These are phyloP conservation scores for Alternaria conjuncta DNA, from an alignment of 2,329 filamentous ascomycete species.

Conservation along the genomic window DNA sequence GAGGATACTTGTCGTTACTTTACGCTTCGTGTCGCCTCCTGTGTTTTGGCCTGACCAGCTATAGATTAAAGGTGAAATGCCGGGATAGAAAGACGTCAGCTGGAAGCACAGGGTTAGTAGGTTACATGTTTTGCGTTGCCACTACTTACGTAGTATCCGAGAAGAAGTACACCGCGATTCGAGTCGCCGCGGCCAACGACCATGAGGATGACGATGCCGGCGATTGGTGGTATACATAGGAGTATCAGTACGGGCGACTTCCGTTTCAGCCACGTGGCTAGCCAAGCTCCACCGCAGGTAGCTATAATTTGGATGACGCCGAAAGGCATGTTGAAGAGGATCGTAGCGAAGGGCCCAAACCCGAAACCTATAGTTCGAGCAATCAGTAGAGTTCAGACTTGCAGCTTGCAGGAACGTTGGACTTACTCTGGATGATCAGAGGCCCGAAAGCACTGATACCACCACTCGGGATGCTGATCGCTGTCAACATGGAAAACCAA, in stretches of 20 bases:
- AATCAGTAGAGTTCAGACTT: background rate
- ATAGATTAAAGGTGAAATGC: slow-evolving; percentile 66
- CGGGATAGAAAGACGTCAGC: slow-evolving; percentile 64
- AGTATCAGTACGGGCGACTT: slow-evolving; percentile 63
- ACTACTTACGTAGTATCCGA: slow-evolving; percentile 59
- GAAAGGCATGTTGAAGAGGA: slow-evolving; percentile 67
- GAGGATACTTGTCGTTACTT: slow-evolving; percentile 68
- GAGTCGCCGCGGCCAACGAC: slow-evolving; percentile 54
- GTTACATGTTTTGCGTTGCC: background rate
- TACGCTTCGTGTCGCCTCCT: slow-evolving; percentile 73
- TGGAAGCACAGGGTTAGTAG: background rate
- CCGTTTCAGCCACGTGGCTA: slow-evolving; percentile 61
- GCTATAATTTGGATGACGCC: slow-evolving; percentile 66
- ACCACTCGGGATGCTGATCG: slow-evolving; percentile 59
- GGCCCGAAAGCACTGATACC: slow-evolving; percentile 66
- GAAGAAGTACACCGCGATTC: slow-evolving; percentile 60
- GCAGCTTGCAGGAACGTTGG: no score
- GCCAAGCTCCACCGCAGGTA: slow-evolving; percentile 64
- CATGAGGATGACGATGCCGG: slow-evolving; percentile 63
- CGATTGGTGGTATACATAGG: slow-evolving; percentile 64
- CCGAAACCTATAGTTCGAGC: slow-evolving; percentile 53
- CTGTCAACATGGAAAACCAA: slow-evolving; percentile 56
- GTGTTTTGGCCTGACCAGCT: slow-evolving; percentile 69
- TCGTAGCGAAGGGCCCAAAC: slow-evolving; percentile 62
- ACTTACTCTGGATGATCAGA: slow-evolving; percentile 59